These are phyloP conservation scores for Scheffersomyces stambukii DNA, from an alignment of 1,139 yeast species.

Conservation along the genomic window DNA sequence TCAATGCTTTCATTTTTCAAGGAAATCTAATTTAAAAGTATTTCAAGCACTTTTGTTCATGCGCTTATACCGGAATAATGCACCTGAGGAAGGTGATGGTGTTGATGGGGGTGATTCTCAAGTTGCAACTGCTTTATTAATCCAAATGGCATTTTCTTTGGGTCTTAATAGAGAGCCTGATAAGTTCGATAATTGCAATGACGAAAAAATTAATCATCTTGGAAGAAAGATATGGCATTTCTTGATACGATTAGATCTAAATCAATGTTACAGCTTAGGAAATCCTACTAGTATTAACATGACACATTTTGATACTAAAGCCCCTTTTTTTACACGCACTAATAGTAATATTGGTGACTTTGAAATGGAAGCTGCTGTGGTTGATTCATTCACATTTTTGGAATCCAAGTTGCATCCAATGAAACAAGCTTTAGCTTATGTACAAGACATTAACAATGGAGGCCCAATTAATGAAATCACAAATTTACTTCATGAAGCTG, in stretches of 20 bases:
- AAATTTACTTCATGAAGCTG: constrained; percentile 14
- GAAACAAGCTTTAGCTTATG: constrained; percentile 9
- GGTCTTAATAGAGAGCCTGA: constrained; percentile 45
- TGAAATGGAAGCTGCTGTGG: constrained; percentile 12
- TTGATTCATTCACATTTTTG: constrained; percentile 8
- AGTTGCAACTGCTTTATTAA: constrained; percentile 31
- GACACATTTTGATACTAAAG: constrained; percentile 30
- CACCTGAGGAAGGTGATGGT: constrained; percentile 50
- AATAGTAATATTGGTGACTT: constrained; percentile 10
- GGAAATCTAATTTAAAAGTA: constrained; percentile 20
- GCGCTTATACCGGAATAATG: constrained; percentile 40
- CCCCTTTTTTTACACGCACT: constrained; percentile 22
- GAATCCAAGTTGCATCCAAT: constrained; percentile 5
- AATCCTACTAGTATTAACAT: constrained; percentile 27
- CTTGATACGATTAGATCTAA: constrained; percentile 28
- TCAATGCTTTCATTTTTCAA: constrained; percentile 20
- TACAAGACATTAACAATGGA: constrained; percentile 15
- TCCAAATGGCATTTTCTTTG: constrained; percentile 38
- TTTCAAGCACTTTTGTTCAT: constrained; percentile 35
- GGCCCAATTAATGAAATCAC: constrained; percentile 15
- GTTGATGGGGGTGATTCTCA: constrained; percentile 42
- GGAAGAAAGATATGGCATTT: constrained; percentile 50
- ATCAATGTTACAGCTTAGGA: constrained; percentile 36
- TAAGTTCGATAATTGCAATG: constrained; percentile 17
- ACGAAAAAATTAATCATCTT: constrained; percentile 27